Percentiles rank a stretch among this genome's conserved stretches.
phyloP scores from a whole-genome alignment of 768 basidiomycete genomes.

The Polyporus arcularius region DNA sequence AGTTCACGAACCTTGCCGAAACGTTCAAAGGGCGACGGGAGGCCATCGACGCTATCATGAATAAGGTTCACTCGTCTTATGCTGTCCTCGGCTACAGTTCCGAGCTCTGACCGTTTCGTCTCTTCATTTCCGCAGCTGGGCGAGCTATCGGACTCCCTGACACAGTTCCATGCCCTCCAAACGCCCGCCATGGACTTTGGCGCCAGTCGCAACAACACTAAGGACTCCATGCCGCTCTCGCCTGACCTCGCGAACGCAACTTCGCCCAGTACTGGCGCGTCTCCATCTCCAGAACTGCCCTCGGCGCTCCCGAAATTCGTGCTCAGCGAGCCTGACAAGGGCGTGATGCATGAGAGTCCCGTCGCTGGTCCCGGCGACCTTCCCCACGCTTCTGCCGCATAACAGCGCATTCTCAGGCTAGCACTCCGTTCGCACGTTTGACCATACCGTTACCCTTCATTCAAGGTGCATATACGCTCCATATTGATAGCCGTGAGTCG shows the following conservation, averaged over 20 bases:
- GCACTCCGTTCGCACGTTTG: background rate
- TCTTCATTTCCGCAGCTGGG: conserved; percentile 45
- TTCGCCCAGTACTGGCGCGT: conserved; percentile 25
- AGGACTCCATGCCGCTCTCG: conserved; percentile 32
- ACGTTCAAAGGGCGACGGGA: conserved; percentile 72
- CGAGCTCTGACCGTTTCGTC: conserved; percentile 11
- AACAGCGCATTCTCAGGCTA: background rate
- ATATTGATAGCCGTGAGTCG: background rate
- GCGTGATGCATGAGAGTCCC: conserved; percentile 18
- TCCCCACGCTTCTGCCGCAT: conserved; percentile 11
- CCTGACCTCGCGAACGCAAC: conserved; percentile 19
- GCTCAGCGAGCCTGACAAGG: conserved; percentile 14
- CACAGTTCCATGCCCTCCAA: conserved; percentile 46
- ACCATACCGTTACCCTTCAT: background rate
- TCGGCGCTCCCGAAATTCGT: conserved; percentile 10
- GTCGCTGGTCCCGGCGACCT: conserved; percentile 12
- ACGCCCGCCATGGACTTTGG: conserved; percentile 41
- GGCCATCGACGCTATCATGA: conserved; percentile 72
- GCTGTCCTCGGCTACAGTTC: background rate
- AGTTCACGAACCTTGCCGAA: conserved; percentile 66
- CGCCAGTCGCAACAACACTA: conserved; percentile 33
- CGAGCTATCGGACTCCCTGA: conserved; percentile 47
- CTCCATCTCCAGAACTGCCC: conserved; percentile 19
- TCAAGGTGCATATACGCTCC: background rate
- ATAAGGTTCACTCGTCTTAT: conserved; percentile 49